phyloP scores from a whole-genome alignment of 2,329 filamentous ascomycete species.

The Calonectria hawksworthii region DNA sequence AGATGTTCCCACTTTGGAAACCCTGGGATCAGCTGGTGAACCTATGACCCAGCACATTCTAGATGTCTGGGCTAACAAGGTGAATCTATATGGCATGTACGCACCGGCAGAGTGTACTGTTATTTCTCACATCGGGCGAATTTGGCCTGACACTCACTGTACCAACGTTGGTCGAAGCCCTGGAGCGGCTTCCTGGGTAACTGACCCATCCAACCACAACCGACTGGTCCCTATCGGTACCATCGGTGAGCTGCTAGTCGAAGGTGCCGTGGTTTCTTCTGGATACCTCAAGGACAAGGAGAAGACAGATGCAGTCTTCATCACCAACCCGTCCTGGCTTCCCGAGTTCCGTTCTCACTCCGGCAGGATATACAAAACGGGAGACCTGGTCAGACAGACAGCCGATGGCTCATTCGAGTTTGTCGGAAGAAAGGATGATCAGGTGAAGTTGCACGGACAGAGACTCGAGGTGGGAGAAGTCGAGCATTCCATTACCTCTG shows the following conservation, averaged over 20 bases:
- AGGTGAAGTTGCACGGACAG: not conserved
- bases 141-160: not conserved
- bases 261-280: not conserved
- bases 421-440: slow-evolving; percentile 1
- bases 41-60: not conserved
- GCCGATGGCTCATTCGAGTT: not conserved
- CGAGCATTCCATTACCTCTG: not conserved
- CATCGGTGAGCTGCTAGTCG: not conserved
- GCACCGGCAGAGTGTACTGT: not conserved
- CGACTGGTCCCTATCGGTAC: slow-evolving; percentile 1
- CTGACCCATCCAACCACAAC: not conserved
- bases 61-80: not conserved
- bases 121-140: not conserved
- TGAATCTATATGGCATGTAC: not conserved
- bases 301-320: not conserved
- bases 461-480: slow-evolving; percentile 1
- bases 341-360: not conserved
- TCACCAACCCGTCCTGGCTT: not conserved
- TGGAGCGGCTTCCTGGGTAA: not conserved
- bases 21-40: not conserved
- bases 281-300: not conserved
- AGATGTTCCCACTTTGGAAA: not conserved
- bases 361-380: not conserved
- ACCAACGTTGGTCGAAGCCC: not conserved
- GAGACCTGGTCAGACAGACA: not conserved